Conservation (phyloP, 805 yeast species). For the Lipomyces kockii region DNA sequence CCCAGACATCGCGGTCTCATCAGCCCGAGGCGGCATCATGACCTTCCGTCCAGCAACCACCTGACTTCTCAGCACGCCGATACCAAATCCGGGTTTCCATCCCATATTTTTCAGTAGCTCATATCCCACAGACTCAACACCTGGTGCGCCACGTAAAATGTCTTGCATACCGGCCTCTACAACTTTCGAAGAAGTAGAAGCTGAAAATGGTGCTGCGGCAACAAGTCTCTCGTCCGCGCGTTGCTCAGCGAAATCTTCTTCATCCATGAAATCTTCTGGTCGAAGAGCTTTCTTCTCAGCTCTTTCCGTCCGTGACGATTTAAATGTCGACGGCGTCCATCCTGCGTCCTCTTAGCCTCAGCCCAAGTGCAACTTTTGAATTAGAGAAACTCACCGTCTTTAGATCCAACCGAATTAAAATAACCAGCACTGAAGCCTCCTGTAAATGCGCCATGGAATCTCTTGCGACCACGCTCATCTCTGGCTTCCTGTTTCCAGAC, state of each 20-base stretch:
- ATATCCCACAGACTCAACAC: conserved; percentile 68
- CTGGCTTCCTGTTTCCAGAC: conserved; percentile 39
- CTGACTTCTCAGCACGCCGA: conserved; percentile 74
- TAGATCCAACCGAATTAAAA: conserved; percentile 45
- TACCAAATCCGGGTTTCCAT: conserved; percentile 80
- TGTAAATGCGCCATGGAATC: conserved; percentile 46
- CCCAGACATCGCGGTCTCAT: background rate
- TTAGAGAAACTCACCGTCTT: conserved; percentile 40
- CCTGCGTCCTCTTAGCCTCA: conserved; percentile 17
- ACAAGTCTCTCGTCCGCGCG: conserved; percentile 35
- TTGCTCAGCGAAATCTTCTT: conserved; percentile 41
- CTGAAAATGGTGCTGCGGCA: conserved; percentile 22
- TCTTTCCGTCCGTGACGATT: conserved; percentile 35
- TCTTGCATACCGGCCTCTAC: background rate
- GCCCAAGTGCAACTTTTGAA: background rate
- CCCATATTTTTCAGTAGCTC: conserved; percentile 73
- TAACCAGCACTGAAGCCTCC: conserved; percentile 48
- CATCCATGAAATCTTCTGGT: conserved; percentile 46
- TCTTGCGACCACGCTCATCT: conserved; percentile 38
- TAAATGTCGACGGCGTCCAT: conserved; percentile 43
- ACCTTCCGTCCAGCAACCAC: conserved; percentile 45
- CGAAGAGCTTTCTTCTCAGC: conserved; percentile 22
- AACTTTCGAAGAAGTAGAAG: background rate
- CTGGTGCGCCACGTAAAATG: background rate
- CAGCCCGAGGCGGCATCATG: conserved; percentile 34